phyloP scores from a whole-genome alignment of 768 basidiomycete genomes.

The Tricholoma sp. region DNA sequence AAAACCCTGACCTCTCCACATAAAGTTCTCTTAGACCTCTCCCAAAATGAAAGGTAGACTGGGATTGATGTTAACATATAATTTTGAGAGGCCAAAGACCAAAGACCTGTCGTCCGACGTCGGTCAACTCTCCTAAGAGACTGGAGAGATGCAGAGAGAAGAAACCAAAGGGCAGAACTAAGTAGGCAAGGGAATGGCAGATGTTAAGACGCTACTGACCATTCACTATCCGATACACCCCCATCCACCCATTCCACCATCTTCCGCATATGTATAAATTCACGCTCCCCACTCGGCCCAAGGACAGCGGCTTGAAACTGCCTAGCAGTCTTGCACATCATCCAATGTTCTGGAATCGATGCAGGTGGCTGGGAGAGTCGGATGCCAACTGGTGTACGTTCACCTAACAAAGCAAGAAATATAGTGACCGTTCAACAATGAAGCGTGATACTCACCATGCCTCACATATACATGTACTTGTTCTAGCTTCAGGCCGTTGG shows the following conservation, averaged over 20 bases:
- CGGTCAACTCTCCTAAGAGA: constrained; percentile 67
- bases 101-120: constrained; percentile 59
- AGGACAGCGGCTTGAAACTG: constrained; percentile 44
- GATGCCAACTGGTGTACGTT: constrained; percentile 71
- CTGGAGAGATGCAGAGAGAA: constrained; percentile 26
- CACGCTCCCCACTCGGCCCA: constrained; percentile 21
- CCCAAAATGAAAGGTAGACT: constrained; percentile 69
- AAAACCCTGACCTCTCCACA: constrained; percentile 47
- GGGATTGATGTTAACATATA: background rate
- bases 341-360: constrained; percentile 65
- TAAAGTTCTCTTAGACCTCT: constrained; percentile 56
- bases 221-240: constrained; percentile 48
- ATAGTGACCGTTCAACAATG: background rate
- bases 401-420: constrained; percentile 40
- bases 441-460: constrained; percentile 47
- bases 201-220: constrained; percentile 36
- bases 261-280: constrained; percentile 33
- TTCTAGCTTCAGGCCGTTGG: constrained; percentile 48
- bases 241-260: constrained; percentile 59
- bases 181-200: constrained; percentile 2
- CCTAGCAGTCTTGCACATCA: constrained; percentile 53
- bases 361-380: constrained; percentile 58
- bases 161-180: background rate
- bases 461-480: constrained; percentile 75
- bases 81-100: background rate